These are phyloP conservation scores for Ettlia oleoabundans DNA, from an alignment of 139 green algal genomes.

Conservation along the genomic window DNA sequence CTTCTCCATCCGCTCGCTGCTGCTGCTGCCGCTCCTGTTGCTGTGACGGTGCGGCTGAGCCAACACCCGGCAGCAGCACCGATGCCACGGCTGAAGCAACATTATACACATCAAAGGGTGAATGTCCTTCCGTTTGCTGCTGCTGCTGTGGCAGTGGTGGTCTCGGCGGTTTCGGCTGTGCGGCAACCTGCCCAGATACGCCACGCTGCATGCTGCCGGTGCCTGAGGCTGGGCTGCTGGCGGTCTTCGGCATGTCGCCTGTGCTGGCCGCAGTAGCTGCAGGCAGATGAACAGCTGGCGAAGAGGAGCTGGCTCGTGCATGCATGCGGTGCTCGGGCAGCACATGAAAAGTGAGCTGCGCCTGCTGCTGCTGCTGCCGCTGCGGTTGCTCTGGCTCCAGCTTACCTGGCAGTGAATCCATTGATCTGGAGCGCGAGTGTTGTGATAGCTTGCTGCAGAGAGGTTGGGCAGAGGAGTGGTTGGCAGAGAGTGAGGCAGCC, in stretches of 20 bases:
- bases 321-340: background rate
- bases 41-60: background rate
- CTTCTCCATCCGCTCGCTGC: background rate
- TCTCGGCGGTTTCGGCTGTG: background rate
- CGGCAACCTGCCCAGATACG: background rate
- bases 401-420: background rate
- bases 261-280: background rate
- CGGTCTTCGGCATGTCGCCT: background rate
- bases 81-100: background rate
- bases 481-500: background rate
- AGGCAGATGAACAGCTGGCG: background rate
- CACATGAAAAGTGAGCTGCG: background rate
- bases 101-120: slow-evolving; percentile 12
- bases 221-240: background rate
- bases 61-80: slow-evolving; percentile 1
- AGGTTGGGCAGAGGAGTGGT: background rate
- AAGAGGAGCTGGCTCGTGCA: background rate
- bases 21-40: background rate
- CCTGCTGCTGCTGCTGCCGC: slow-evolving; percentile 17
- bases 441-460: slow-evolving; percentile 24
- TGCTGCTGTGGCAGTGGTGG: background rate
- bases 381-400: background rate
- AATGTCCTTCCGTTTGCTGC: slow-evolving; percentile 5
- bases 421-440: slow-evolving; percentile 3
- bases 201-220: background rate